These are phyloP conservation scores for Decorospora gaudefroyi DNA, from an alignment of 2,329 filamentous ascomycete genomes.

Conservation along the genomic window DNA sequence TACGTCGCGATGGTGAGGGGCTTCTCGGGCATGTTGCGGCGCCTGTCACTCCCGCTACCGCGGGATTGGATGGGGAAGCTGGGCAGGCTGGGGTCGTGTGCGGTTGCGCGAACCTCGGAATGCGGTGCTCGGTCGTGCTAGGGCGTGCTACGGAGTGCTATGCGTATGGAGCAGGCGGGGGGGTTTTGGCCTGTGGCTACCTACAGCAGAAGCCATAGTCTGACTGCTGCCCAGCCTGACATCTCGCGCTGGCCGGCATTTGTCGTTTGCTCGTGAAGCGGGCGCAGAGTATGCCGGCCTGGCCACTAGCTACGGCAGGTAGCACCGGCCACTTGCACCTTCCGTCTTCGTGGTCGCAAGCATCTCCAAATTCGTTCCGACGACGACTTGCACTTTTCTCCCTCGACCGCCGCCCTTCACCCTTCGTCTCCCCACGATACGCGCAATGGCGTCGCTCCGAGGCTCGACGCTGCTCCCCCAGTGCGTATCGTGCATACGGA, in stretches of 20 bases:
- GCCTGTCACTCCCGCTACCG: slow-evolving; percentile 27
- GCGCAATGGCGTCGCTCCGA: slow-evolving; percentile 42
- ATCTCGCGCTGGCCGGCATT: slow-evolving; percentile 31
- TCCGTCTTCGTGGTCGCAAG: slow-evolving; percentile 30
- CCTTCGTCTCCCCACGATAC: slow-evolving; percentile 20
- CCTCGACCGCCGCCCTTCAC: too few relatives aligned
- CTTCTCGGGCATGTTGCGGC: slow-evolving; percentile 73
- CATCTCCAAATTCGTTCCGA: slow-evolving; percentile 33
- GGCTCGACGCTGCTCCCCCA: slow-evolving; percentile 44
- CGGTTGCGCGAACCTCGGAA: slow-evolving; percentile 14
- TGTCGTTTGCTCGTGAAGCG: slow-evolving; percentile 34
- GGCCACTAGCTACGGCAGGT: slow-evolving; percentile 19
- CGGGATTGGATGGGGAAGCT: slow-evolving; percentile 27
- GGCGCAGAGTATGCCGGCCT: slow-evolving; percentile 28
- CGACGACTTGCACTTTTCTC: slow-evolving; percentile 22
- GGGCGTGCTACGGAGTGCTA: slow-evolving; percentile 4
- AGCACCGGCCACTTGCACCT: slow-evolving; percentile 26
- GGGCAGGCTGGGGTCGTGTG: slow-evolving; percentile 25
- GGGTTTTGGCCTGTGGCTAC: too few relatives aligned
- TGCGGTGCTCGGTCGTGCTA: slow-evolving; percentile 18
- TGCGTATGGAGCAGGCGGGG: slow-evolving; percentile 2
- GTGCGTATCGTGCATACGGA: slow-evolving; percentile 47
- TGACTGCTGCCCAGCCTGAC: slow-evolving; percentile 26
- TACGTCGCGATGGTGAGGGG: slow-evolving; percentile 85
- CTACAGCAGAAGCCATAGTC: slow-evolving; percentile 35